Percentiles rank a stretch among this genome's conserved stretches.
These are phyloP conservation scores for Verticillium isaacii DNA, from an alignment of 2,329 filamentous ascomycete genomes.

Conservation along the genomic window DNA sequence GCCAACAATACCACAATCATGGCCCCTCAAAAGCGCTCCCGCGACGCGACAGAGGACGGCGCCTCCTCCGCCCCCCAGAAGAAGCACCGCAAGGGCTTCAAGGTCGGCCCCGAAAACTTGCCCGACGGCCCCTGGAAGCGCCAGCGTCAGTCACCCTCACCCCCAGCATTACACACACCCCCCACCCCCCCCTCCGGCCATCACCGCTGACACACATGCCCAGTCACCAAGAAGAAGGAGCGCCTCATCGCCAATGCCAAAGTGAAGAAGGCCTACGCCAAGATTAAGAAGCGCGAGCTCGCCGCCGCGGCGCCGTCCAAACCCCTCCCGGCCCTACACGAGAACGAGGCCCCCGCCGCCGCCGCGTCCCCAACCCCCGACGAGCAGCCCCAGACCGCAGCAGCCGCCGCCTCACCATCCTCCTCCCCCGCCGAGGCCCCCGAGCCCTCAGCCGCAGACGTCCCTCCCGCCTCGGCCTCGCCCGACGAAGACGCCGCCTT, in stretches of 20 bases:
- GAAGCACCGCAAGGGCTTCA: conserved; percentile 67
- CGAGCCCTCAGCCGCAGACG: not conserved
- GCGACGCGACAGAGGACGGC: not conserved
- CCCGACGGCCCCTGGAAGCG: conserved; percentile 85
- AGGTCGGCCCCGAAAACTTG: conserved; percentile 82
- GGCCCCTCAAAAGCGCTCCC: not conserved
- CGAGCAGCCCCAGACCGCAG: conserved; percentile 11
- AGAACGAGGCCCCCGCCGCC: conserved; percentile 5
- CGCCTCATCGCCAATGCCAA: conserved; percentile 89
- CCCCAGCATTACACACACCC: not conserved
- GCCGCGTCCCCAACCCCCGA: conserved; percentile 5
- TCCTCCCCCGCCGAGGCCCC: not conserved
- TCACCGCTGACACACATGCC: not conserved
- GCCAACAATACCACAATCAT: not conserved
- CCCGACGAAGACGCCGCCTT: conserved; percentile 16
- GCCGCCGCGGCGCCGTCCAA: conserved; percentile 11
- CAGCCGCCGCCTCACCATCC: conserved; percentile 1
- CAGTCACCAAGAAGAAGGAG: conserved; percentile 80
- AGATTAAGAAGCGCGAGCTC: conserved; percentile 65
- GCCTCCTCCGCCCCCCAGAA: conserved; percentile 27
- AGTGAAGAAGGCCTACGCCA: conserved; percentile 86
- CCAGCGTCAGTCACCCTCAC: conserved; percentile 48
- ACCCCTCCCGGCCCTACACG: not conserved
- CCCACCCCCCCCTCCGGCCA: conserved; percentile 2
- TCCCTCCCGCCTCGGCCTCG: conserved; percentile 5